Conservation (phyloP, 257 asterid species). For the Solanum sejunctum region DNA sequence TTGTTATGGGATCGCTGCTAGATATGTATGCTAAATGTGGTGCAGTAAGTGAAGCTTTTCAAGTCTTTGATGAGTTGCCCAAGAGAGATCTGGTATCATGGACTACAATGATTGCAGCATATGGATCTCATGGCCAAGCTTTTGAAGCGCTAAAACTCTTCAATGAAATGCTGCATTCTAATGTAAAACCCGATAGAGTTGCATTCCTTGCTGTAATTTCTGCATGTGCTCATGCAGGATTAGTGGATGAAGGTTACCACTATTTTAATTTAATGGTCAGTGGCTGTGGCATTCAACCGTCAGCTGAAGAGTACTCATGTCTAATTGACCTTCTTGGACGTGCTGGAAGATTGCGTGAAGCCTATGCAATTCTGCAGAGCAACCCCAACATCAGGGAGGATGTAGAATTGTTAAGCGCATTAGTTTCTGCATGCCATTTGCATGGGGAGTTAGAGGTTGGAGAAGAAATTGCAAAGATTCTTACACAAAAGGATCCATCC, state of each 20-base stretch:
- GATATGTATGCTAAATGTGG: constrained; percentile 90
- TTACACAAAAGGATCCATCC: constrained; percentile 53
- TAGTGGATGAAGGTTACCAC: constrained; percentile 48
- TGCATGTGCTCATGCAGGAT: constrained; percentile 74
- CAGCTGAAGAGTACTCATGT: constrained; percentile 60
- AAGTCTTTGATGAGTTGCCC: constrained; percentile 34
- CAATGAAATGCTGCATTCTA: constrained; percentile 34
- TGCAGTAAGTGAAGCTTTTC: constrained; percentile 49
- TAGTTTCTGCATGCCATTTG: constrained; percentile 50
- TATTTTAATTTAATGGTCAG: constrained; percentile 38
- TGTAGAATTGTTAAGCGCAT: constrained; percentile 47
- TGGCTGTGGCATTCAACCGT: constrained; percentile 35
- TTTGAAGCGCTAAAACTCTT: constrained; percentile 46
- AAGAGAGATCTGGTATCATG: constrained; percentile 59
- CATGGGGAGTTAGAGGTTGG: constrained; percentile 47
- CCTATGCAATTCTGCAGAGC: constrained; percentile 42
- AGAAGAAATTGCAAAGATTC: constrained; percentile 38
- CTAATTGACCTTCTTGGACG: constrained; percentile 66
- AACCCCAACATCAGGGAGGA: constrained; percentile 22
- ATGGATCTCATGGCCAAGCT: constrained; percentile 68
- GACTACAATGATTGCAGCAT: constrained; percentile 79
- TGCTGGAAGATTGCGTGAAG: constrained; percentile 54
- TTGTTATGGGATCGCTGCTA: constrained; percentile 66
- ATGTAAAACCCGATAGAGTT: constrained; percentile 52
- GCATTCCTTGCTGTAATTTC: constrained; percentile 72